Percentiles rank a stretch among this genome's conserved stretches.
phyloP scores from a whole-genome alignment of 2,329 filamentous ascomycete species.

The Trichoderma harzianum region DNA sequence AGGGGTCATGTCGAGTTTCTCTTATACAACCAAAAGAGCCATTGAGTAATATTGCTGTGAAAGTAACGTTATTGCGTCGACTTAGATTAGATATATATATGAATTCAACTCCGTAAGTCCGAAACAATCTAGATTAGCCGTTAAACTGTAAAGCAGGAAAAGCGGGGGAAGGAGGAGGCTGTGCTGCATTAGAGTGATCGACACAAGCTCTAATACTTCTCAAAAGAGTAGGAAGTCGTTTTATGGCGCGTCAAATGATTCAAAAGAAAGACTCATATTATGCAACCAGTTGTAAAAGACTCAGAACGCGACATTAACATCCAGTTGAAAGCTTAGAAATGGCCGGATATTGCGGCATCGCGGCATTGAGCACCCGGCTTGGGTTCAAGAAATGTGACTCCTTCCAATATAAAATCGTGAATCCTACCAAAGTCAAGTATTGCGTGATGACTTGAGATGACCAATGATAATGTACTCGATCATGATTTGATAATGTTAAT shows the following conservation, averaged over 20 bases:
- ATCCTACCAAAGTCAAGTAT: neutral
- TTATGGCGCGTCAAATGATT: neutral
- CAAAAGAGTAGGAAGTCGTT: neutral
- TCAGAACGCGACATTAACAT: neutral
- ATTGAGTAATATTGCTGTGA: neutral
- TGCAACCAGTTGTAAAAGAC: neutral
- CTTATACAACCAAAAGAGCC: neutral
- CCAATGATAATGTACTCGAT: neutral
- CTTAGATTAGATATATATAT: neutral
- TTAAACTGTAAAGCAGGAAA: neutral
- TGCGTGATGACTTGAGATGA: neutral
- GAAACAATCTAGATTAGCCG: neutral
- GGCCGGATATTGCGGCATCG: neutral
- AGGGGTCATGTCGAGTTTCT: neutral
- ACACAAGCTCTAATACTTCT: neutral
- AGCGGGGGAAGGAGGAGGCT: neutral
- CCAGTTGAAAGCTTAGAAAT: neutral
- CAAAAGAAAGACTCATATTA: neutral
- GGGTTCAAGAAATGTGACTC: neutral
- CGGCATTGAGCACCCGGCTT: neutral
- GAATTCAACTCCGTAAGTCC: neutral
- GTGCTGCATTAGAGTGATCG: conserved; percentile 4
- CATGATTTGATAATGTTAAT: neutral
- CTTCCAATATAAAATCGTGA: neutral
- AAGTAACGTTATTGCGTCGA: neutral